Base-by-base conservation (phyloP, 228 moss, liverwort and hornwort species). In the Sphagnum fallax region DNA sequence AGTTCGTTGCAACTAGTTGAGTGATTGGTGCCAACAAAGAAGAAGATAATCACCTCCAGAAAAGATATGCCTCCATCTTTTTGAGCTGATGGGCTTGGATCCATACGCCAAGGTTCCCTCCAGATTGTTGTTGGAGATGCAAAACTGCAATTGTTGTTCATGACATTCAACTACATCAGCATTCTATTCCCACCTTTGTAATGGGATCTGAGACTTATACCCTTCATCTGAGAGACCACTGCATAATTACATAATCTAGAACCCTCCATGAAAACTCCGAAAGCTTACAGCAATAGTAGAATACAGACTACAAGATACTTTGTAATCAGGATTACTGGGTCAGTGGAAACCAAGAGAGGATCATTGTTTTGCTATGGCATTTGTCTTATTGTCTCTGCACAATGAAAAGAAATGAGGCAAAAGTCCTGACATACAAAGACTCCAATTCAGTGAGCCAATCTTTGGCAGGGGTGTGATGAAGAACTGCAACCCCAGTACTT, bases 391-490 rank as follows among this genome's bases (percentile, higher is more conserved):
- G 12, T 11, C 12, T 60, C 59, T 2, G 1, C 59, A 60, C 12
- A 60, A 11, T 3, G 12, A 60, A 11, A 60, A 60, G 59, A 60
- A 15, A 60, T 2, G 12, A 60, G 59, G 5, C 16, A 6, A 65
- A 6, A 5, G 65, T 12, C 48, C 8, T 6, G 12, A 32, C 32
- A 32, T 32, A 32, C 32, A 32, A 32, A 5, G 83, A 70, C 66
- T 96, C 96, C 10, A 93, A 86, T 66, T 96, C 96, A 53, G 91
- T 76, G 6, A 93, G 73, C 93, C 93, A 91, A 49, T 93, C 91
- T 75, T 91, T 92, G 1, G 83, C 80, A 65, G 89, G 84, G 15
- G 84, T 83, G 66, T 90, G 92, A 61, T 90, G 88, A 14, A 81
- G 77, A 61, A 89, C 85, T 15, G 79, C 73, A 61, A 85, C 80